Percentiles rank a stretch among this genome's conserved stretches.
Evolutionary conservation across 306 rosid species (phyloP).

Genomic region (Cicer cuneatum): DNA sequence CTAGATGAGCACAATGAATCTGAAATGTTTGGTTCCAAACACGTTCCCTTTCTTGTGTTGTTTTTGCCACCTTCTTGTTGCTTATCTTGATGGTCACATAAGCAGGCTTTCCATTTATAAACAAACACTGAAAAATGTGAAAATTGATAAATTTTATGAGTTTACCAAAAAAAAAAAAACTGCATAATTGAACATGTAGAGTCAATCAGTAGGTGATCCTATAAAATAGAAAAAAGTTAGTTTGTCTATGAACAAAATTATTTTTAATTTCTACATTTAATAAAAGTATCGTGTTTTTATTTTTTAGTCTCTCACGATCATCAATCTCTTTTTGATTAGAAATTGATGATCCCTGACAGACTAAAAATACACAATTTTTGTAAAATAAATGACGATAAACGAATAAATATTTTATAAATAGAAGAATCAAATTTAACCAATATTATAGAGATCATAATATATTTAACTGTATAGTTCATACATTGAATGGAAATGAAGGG

Average conservation of each 20-base stretch:
- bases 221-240: neutral
- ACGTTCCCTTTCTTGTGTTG: slow-evolving; percentile 65
- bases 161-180: slow-evolving; percentile 12
- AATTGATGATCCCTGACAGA: neutral
- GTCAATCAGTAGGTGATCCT: neutral
- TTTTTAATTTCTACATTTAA: neutral
- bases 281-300: neutral
- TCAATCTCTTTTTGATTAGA: neutral
- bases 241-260: neutral
- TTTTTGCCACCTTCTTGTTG: slow-evolving; percentile 62
- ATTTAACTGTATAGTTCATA: slow-evolving; percentile 31
- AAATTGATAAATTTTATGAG: neutral
- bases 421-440: neutral
- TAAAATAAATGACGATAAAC: neutral
- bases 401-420: neutral
- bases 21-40: slow-evolving; percentile 93
- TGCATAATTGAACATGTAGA: neutral
- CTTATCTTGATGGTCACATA: slow-evolving; percentile 74
- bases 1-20: slow-evolving; percentile 77
- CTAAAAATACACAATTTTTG: neutral
- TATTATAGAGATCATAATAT: neutral
- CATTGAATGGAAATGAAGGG: slow-evolving; percentile 73
- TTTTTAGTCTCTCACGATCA: neutral
- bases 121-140: slow-evolving; percentile 63
- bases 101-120: slow-evolving; percentile 66